A percentile compares a stretch with the other conserved stretches of the same genome.
Evolutionary conservation across 2,329 filamentous ascomycete genomes (phyloP).

Genomic region (Penicillium griseofulvum): DNA sequence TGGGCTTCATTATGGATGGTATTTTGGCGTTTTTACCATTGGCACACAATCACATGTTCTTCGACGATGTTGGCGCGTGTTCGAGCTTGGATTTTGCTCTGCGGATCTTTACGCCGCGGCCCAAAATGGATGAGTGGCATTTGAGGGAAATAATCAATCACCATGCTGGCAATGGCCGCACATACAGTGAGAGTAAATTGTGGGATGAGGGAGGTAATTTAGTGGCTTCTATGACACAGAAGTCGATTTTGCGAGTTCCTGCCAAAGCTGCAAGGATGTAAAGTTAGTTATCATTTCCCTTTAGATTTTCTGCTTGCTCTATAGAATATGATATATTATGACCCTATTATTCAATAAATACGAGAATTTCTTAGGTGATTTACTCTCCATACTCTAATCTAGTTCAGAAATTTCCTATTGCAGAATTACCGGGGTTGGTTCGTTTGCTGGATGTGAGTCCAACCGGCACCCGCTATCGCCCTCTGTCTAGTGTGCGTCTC

Average conservation of each 20-base stretch:
- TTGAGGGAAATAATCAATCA: neutral
- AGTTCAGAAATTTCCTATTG: too few relatives aligned
- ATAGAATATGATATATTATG: neutral
- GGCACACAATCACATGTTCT: neutral
- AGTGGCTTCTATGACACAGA: constrained; percentile 52
- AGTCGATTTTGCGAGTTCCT: constrained; percentile 28
- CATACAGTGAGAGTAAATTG: constrained; percentile 47
- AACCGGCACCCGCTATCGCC: too few relatives aligned
- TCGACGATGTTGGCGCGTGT: neutral
- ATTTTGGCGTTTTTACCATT: neutral
- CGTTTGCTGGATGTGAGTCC: too few relatives aligned
- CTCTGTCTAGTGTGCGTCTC: too few relatives aligned
- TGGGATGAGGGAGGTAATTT: constrained; percentile 47
- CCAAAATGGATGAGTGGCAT: neutral
- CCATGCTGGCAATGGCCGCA: constrained; percentile 41
- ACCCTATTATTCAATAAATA: too few relatives aligned
- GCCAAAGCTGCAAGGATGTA: neutral
- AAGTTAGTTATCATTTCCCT: neutral
- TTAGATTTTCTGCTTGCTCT: neutral
- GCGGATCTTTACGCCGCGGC: neutral
- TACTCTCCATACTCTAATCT: too few relatives aligned
- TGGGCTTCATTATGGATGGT: neutral
- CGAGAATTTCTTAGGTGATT: too few relatives aligned
- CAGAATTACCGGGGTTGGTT: too few relatives aligned
- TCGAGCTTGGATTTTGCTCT: neutral